Percentiles rank a stretch among this genome's conserved stretches.
Conservation (phyloP, 2,329 filamentous ascomycete species). For the Fulvia fulva region DNA sequence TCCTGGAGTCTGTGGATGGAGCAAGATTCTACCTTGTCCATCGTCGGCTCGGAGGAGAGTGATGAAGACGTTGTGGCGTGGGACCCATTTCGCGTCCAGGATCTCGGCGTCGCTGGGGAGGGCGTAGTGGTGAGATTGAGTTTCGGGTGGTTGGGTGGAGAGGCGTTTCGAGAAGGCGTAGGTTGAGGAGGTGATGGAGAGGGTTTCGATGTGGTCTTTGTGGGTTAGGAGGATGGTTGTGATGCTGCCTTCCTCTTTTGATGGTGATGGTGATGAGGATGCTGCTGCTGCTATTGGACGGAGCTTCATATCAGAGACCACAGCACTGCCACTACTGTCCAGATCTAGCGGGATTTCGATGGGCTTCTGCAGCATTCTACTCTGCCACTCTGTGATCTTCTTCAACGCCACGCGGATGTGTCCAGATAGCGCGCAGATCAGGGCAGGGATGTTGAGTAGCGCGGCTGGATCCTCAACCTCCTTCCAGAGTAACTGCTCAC, state of each 20-base stretch:
- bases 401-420: slow-evolving; percentile 26
- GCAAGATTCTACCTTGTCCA: not conserved
- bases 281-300: not conserved
- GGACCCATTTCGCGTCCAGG: slow-evolving; percentile 58
- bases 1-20: not conserved
- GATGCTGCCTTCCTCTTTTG: not conserved
- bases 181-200: not conserved
- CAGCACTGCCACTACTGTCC: not conserved
- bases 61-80: slow-evolving; percentile 10
- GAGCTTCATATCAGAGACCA: slow-evolving; percentile 13
- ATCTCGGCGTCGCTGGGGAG: slow-evolving; percentile 46
- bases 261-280: too few species aligned
- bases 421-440: slow-evolving; percentile 24
- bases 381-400: slow-evolving; percentile 43
- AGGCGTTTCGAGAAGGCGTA: not conserved
- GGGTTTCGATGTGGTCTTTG: not conserved
- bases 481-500: slow-evolving; percentile 12
- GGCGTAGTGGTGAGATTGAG: slow-evolving; percentile 24
- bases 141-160: not conserved
- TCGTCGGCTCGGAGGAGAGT: slow-evolving; percentile 1
- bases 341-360: not conserved
- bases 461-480: slow-evolving; percentile 16
- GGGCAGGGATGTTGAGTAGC: slow-evolving; percentile 27
- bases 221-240: not conserved
- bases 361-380: slow-evolving; percentile 28